Evolutionary conservation across 768 basidiomycete species (phyloP).

Genomic region (Lentinula lateritia): DNA sequence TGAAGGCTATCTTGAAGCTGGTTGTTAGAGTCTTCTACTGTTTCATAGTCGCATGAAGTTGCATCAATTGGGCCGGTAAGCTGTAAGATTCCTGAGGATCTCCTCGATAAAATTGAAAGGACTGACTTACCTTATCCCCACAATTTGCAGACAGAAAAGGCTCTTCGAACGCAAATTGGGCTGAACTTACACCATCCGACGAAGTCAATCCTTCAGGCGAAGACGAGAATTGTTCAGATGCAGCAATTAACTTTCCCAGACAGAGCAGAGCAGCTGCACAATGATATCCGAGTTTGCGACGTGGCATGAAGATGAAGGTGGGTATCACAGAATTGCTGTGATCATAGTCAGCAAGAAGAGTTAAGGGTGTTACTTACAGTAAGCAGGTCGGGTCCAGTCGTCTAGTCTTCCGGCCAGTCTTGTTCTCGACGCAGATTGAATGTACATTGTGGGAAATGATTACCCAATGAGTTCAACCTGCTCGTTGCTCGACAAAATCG

Average conservation of each 20-base stretch:
- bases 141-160: neutral
- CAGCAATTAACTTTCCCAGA: neutral
- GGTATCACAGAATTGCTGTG: neutral
- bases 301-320: neutral
- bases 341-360: neutral
- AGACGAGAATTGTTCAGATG: neutral
- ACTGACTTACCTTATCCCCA: neutral
- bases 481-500: too few species aligned
- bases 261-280: neutral
- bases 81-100: slow-evolving; percentile 26
- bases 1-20: slow-evolving; percentile 70
- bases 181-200: neutral
- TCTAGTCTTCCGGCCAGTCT: neutral
- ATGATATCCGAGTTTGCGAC: neutral
- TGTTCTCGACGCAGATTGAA: neutral
- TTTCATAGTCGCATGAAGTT: slow-evolving; percentile 88
- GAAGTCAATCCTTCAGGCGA: neutral
- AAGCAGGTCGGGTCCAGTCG: neutral
- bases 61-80: slow-evolving; percentile 82
- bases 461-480: too few species aligned
- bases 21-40: slow-evolving; percentile 83
- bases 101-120: neutral
- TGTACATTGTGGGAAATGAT: neutral
- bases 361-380: neutral
- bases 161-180: neutral